A percentile compares a stretch with the other conserved stretches of the same genome.
phyloP scores from a whole-genome alignment of 2,329 filamentous ascomycete species.

The Whalleya microplaca region DNA sequence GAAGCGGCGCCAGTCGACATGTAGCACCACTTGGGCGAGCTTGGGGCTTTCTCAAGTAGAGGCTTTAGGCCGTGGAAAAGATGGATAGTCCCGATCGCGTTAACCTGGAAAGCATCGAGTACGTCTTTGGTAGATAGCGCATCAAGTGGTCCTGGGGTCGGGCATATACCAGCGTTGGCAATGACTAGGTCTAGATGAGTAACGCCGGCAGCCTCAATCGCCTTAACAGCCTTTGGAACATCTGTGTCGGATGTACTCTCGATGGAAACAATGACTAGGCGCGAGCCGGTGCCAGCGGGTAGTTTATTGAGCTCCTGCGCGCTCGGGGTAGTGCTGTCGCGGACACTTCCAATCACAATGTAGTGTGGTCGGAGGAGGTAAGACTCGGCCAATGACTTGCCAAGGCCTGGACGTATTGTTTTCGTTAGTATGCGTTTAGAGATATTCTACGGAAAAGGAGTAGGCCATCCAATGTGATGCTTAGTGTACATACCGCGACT shows the following conservation, averaged over 20 bases:
- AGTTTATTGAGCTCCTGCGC: too few species aligned
- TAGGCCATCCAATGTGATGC: too few species aligned
- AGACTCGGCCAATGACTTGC: too few species aligned
- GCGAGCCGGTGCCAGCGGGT: too few species aligned
- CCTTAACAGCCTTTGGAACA: conserved; percentile 30
- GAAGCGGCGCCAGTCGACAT: conserved; percentile 32
- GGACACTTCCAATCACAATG: too few species aligned
- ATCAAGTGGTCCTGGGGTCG: not conserved
- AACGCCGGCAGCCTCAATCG: conserved; percentile 29
- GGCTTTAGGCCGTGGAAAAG: not conserved
- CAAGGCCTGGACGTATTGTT: too few species aligned
- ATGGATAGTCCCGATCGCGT: not conserved
- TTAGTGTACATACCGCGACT: too few species aligned
- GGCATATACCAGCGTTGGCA: conserved; percentile 36
- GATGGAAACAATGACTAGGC: not conserved
- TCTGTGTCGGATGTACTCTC: conserved; percentile 24
- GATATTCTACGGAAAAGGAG: too few species aligned
- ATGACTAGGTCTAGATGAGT: conserved; percentile 37
- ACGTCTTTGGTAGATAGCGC: not conserved
- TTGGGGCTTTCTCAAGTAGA: not conserved
- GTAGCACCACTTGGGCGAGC: conserved; percentile 34
- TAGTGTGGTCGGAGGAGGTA: too few species aligned
- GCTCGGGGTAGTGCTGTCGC: too few species aligned
- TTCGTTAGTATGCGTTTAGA: too few species aligned
- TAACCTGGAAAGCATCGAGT: not conserved